phyloP scores from a whole-genome alignment of 2,329 filamentous ascomycete genomes.

The Fusarium liriodendri region DNA sequence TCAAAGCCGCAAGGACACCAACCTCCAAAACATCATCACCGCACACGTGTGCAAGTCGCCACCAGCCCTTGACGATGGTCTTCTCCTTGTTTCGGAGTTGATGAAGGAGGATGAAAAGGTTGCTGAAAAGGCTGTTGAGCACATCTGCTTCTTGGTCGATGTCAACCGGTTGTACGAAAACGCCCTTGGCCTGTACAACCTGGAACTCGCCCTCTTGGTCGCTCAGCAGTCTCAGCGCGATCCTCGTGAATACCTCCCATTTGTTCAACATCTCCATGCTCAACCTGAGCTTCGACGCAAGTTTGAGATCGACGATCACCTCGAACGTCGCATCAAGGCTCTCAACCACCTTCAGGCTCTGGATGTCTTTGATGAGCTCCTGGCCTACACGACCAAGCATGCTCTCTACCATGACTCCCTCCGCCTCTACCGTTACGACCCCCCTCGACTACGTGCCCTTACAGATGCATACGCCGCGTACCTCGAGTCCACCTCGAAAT shows the following conservation, averaged over 20 bases:
- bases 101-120: constrained; percentile 75
- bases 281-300: constrained; percentile 76
- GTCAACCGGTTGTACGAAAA: constrained; percentile 92
- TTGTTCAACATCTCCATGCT: constrained; percentile 87
- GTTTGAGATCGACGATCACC: constrained; percentile 90
- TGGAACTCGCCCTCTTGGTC: constrained; percentile 89
- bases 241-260: constrained; percentile 93
- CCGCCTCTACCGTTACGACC: constrained; percentile 85
- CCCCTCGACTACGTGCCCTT: constrained; percentile 71
- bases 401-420: constrained; percentile 82
- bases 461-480: constrained; percentile 83
- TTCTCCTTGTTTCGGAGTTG: constrained; percentile 81
- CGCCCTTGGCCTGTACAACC: constrained; percentile 89
- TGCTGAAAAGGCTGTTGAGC: constrained; percentile 90
- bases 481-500: constrained; percentile 79
- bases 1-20: constrained; percentile 66
- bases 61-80: constrained; percentile 87
- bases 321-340: constrained; percentile 81
- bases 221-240: constrained; percentile 97
- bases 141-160: constrained; percentile 97
- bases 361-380: constrained; percentile 80
- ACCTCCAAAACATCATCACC: constrained; percentile 93
- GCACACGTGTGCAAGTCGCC: constrained; percentile 94
- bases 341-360: constrained; percentile 80
- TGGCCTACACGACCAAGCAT: constrained; percentile 82